Conservation (phyloP, 306 rosid genomes). For the Carpinus viminea region DNA sequence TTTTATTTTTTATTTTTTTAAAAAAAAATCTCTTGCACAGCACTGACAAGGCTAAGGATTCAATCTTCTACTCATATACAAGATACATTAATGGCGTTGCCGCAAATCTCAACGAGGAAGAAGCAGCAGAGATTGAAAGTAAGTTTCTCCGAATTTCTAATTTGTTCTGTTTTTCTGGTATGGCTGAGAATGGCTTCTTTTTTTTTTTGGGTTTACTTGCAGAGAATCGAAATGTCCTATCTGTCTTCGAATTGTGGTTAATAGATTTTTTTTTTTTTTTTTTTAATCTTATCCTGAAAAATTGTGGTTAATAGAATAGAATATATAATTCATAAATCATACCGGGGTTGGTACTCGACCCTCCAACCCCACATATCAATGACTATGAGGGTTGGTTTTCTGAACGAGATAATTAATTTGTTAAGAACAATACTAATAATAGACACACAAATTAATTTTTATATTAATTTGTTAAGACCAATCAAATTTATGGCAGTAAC, state of each 20-base stretch:
- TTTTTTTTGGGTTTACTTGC: not conserved
- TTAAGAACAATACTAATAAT: no score
- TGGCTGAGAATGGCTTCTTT: not conserved
- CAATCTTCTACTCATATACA: constrained; percentile 66
- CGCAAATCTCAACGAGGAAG: constrained; percentile 59
- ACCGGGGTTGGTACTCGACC: no score
- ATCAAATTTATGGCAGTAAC: no score
- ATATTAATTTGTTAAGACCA: no score
- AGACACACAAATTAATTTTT: no score
- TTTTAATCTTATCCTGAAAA: no score
- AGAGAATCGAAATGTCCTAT: constrained; percentile 61
- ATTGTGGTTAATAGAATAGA: no score
- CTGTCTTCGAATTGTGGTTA: constrained; percentile 54
- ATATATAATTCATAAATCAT: no score
- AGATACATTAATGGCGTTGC: constrained; percentile 74
- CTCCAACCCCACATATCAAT: no score
- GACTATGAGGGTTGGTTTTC: no score
- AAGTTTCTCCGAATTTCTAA: not conserved
- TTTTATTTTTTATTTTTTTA: not conserved
- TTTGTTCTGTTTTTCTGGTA: not conserved
- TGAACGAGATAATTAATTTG: no score
- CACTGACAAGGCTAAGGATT: constrained; percentile 41
- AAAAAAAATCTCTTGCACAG: constrained; percentile 36
- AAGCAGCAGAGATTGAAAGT: constrained; percentile 53
- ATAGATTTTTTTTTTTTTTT: not conserved